Percentiles rank a stretch among this genome's conserved stretches.
Conservation (phyloP, 176 grass and related monocot species). For the Luzula sylvatica region DNA sequence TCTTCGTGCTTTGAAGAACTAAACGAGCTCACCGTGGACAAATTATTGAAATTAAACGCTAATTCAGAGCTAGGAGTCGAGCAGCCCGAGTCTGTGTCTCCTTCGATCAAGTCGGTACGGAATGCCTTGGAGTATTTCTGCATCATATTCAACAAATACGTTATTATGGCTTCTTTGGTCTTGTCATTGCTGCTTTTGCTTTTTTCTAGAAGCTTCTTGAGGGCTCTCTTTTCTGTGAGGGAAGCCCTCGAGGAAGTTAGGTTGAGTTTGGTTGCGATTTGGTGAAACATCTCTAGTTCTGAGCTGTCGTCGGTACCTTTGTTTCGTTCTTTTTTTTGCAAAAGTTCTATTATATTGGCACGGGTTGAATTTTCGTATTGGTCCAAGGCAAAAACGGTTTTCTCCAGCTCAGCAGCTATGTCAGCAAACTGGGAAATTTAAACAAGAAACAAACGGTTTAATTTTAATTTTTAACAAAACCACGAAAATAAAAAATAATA, state of each 20-base stretch:
- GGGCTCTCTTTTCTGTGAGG: slow-evolving; percentile 62
- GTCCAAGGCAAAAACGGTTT: slow-evolving; percentile 42
- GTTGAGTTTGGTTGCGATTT: slow-evolving; percentile 36
- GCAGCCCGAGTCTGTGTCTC: slow-evolving; percentile 29
- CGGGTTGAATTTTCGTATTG: slow-evolving; percentile 48
- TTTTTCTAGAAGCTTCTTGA: slow-evolving; percentile 58
- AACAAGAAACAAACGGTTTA: background rate
- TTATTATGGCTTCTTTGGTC: slow-evolving; percentile 41
- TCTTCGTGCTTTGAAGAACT: slow-evolving; percentile 36
- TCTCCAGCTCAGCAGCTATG: slow-evolving; percentile 42
- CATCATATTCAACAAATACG: slow-evolving; percentile 54
- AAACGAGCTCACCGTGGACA: slow-evolving; percentile 30
- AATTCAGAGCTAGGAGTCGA: slow-evolving; percentile 35
- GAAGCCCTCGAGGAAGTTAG: slow-evolving; percentile 43
- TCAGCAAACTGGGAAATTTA: slow-evolving; percentile 38
- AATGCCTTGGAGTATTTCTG: slow-evolving; percentile 57
- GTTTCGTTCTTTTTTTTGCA: slow-evolving; percentile 57
- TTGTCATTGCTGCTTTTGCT: slow-evolving; percentile 44
- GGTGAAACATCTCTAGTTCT: slow-evolving; percentile 56
- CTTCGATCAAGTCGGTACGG: slow-evolving; percentile 29
- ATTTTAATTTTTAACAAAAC: too few relatives aligned
- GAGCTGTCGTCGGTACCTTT: slow-evolving; percentile 28
- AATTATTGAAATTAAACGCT: slow-evolving; percentile 18
- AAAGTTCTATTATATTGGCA: slow-evolving; percentile 39
- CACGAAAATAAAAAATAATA: slow-evolving; percentile 8